Evolutionary conservation across 208 protist genomes (phyloP).

Genomic region (Leptomonas seymouri): DNA sequence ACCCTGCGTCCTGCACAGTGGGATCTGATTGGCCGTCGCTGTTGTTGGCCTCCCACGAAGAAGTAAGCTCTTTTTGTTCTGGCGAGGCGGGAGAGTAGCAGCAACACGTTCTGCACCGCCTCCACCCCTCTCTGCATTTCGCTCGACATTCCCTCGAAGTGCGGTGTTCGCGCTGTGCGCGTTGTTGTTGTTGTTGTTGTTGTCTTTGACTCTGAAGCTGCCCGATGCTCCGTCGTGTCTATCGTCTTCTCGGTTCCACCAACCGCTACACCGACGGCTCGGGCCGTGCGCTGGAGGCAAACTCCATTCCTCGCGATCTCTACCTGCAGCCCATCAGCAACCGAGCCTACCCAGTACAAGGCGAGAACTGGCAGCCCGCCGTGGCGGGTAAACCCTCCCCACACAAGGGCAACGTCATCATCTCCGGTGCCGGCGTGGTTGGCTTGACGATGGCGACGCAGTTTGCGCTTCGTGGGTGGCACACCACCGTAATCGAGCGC

Average conservation of each 20-base stretch:
- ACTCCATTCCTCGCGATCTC: slow-evolving; percentile 61
- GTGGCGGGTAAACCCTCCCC: slow-evolving; percentile 60
- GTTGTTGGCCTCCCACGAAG: no score
- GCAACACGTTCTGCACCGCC: no score
- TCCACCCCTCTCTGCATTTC: no score
- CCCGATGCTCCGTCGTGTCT: slow-evolving; percentile 51
- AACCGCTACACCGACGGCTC: slow-evolving; percentile 91
- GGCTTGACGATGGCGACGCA: slow-evolving; percentile 66
- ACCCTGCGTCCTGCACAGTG: no score
- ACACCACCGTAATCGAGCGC: slow-evolving; percentile 85
- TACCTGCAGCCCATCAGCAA: slow-evolving; percentile 88
- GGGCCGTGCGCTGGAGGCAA: slow-evolving; percentile 64
- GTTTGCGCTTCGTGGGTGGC: slow-evolving; percentile 85
- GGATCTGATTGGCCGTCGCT: no score
- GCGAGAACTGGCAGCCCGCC: slow-evolving; percentile 84
- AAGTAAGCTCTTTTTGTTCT: no score
- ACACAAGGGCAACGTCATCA: slow-evolving; percentile 87
- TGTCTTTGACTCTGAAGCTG: neutral
- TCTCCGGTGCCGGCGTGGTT: slow-evolving; percentile 88
- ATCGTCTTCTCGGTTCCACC: slow-evolving; percentile 58
- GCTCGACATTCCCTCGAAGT: neutral
- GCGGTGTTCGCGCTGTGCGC: neutral
- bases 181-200: neutral
- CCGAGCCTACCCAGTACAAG: slow-evolving; percentile 79
- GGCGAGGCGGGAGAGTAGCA: no score